Evolutionary conservation across 352 stramenopile species (phyloP), one percentile per base, ranked within the genome.

Genomic region (Pythium periplocum): DNA sequence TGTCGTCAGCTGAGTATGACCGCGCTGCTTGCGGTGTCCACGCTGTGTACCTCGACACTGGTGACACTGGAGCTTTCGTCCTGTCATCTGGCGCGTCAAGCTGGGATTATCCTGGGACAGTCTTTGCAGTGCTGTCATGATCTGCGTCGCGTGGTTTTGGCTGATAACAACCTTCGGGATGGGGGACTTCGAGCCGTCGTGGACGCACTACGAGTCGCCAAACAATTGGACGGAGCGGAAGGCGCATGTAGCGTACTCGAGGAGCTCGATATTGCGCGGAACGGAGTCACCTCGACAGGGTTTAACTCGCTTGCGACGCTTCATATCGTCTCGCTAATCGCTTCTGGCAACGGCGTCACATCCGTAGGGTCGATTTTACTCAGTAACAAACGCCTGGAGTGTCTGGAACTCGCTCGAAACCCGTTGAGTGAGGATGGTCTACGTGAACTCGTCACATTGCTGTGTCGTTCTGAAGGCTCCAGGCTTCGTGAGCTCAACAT

Each of bases 91-190:
- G 66, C 73, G 2, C 71, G 75, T 2, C 75, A 86, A 46, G 75
- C 70, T 42, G 75, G 75, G 3, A 83, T 86, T 35, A 66, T 86
- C 45, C 53, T 86, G n/a, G 69, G 75, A 8, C 75, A 86, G 41
- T 78, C 75, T 4, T 61, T 86, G 36, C 70, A 73, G 46, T 42
- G 45, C 0, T 79, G 68, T 26, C 63, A 17, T 0, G 52, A 52
- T 0, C 41, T 86, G 12, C 62, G 64, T 8, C 48, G 62, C 5
- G 51, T 86, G n/a, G 11, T 74, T 2, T 53, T 83, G 36, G 59
- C 68, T 0, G 59, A 75, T 26, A 86, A 86, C 54, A 75, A 78
- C 51, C 63, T 86, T 10, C 72, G 75, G 1, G 75, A 86, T 42
- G 70, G 75, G 9, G 75, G 75, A 0, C 37, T 83, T 38, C 68